A percentile compares a stretch with the other conserved stretches of the same genome.
phyloP scores from a whole-genome alignment of 2,329 filamentous ascomycete species.

The Pezicula carpinea region DNA sequence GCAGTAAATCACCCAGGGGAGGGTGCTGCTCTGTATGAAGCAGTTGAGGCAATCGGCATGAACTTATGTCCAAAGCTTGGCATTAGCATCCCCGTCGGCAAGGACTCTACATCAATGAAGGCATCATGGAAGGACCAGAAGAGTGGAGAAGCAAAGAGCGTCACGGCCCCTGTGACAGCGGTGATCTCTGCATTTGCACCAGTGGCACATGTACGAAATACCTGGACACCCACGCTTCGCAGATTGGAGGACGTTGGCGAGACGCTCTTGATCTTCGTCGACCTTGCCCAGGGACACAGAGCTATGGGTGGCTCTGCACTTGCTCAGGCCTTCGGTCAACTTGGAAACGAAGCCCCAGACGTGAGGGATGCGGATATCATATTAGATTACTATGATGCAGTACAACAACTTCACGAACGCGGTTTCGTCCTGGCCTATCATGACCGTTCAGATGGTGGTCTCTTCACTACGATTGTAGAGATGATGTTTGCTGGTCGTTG shows the following conservation, averaged over 20 bases:
- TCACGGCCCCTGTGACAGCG: conserved; percentile 86
- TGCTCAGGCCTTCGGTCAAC: conserved; percentile 81
- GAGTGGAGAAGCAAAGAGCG: conserved; percentile 67
- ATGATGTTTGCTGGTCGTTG: conserved; percentile 98
- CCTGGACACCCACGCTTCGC: conserved; percentile 89
- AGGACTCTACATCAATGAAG: conserved; percentile 99
- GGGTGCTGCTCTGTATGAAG: conserved; percentile 87
- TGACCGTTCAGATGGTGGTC: conserved; percentile 87
- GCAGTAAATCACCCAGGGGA: conserved; percentile 92
- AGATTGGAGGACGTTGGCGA: conserved; percentile 84
- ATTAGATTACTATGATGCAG: conserved; percentile 87
- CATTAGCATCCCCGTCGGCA: conserved; percentile 91
- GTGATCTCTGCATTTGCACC: conserved; percentile 88
- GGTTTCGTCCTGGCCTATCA: conserved; percentile 87
- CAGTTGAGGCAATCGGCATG: conserved; percentile 88
- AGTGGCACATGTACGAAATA: conserved; percentile 76
- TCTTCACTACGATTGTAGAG: conserved; percentile 85
- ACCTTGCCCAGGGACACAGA: conserved; percentile 76
- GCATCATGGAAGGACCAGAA: conserved; percentile 81
- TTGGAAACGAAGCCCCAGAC: conserved; percentile 82
- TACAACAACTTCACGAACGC: conserved; percentile 60
- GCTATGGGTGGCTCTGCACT: conserved; percentile 87
- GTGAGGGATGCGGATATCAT: conserved; percentile 77
- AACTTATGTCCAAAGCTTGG: conserved; percentile 87
- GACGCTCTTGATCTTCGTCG: conserved; percentile 83